Base-by-base conservation (phyloP, 2,329 filamentous ascomycete genomes). In the Geosmithia putterillii region DNA sequence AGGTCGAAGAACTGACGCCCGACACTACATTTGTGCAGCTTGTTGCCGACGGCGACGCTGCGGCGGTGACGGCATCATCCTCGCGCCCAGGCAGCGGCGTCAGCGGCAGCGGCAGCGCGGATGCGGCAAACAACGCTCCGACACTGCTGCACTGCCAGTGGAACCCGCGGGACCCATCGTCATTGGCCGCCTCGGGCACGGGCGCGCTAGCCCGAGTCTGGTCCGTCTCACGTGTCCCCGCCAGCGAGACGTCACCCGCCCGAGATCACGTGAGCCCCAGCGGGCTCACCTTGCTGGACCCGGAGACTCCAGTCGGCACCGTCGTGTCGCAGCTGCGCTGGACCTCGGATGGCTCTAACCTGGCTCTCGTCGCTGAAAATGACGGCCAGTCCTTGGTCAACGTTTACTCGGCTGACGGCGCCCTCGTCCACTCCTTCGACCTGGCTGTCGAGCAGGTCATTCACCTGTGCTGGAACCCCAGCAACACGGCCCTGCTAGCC, bases 191-290 rank as follows among this genome's bases (percentile, higher is more conserved):
- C 69, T 76, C 74, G 66, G 78, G 78, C 55, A 81, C 76, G 59
- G 78, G 81, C 68, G 75, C 77, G 63, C 75, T 81, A 75, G 78
- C 77, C 68, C 76, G 77, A 50, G 70, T 81, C 64, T 81, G 78
- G 77, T 79, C 73, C 48, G 61, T 81, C 52, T 71, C 73, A 59
- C 72, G 71, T 70, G 66, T 66, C 57, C 62, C 68, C 53, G 63
- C 65, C 51, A 55, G 66, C 47, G 62, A 63, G 51, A 54, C 65
- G 48, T 61, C 63, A 42, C 53, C 58, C 38, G 57, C 57, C 42
- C 53, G 56, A 44, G 64, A 69, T 62, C 61, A 62, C 61, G 64
- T 64, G 60, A 58, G 61, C 47, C 58, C 55, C 35, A 49, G 52
- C 45, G 57, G 55, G 37, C 58, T 57, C 40, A 53, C 58, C 48